Evolutionary conservation across 345 rosid genomes (phyloP).

Genomic region (Durio zibethinus): DNA sequence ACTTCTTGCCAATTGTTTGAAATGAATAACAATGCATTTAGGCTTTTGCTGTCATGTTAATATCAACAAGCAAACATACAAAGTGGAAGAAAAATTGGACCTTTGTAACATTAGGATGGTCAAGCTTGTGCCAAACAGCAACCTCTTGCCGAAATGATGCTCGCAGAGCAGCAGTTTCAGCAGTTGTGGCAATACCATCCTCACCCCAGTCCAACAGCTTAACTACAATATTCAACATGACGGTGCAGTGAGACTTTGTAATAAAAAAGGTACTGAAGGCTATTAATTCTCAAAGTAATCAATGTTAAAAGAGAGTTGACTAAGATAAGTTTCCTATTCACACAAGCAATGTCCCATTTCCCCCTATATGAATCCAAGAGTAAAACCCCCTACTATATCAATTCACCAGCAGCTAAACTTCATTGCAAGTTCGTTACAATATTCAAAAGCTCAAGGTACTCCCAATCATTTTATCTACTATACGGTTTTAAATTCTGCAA

Average conservation of each 20-base stretch:
- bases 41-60: background rate
- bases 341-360: background rate
- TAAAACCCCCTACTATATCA: background rate
- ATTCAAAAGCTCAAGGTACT: background rate
- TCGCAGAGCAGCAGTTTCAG: conserved; percentile 75
- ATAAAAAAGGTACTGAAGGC: background rate
- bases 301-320: background rate
- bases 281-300: background rate
- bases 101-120: conserved; percentile 88
- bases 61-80: background rate
- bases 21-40: conserved; percentile 3
- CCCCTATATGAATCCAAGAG: background rate
- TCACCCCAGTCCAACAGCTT: conserved; percentile 18
- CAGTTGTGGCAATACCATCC: conserved; percentile 34
- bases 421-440: background rate
- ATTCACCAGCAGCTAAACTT: background rate
- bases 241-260: background rate
- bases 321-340: background rate
- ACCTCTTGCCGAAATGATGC: conserved; percentile 86
- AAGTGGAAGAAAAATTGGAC: conserved; percentile 33
- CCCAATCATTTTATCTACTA: background rate
- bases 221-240: conserved; percentile 4
- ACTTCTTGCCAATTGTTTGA: background rate
- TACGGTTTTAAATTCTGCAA: background rate
- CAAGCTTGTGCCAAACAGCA: conserved; percentile 94